A percentile compares a stretch with the other conserved stretches of the same genome.
Conservation (phyloP, 2,329 filamentous ascomycete genomes). For the Phaeosphaeriaceae sp. region DNA sequence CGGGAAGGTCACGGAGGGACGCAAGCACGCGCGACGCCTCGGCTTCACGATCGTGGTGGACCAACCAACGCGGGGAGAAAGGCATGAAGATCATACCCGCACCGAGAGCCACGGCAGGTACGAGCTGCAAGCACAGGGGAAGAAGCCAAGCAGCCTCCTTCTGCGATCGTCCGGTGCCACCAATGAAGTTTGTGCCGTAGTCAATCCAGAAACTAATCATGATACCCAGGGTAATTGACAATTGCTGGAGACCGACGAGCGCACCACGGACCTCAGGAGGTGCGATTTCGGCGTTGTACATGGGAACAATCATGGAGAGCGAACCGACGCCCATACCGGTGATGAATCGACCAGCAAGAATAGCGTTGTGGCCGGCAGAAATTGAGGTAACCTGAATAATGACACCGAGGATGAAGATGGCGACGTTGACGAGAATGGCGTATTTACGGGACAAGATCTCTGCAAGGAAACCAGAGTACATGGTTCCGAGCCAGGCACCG, state of each 20-base stretch:
- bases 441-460: slow-evolving; percentile 73
- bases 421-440: slow-evolving; percentile 69
- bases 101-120: slow-evolving; percentile 70
- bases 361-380: slow-evolving; percentile 61
- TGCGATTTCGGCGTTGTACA: slow-evolving; percentile 53
- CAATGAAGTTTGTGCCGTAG: slow-evolving; percentile 52
- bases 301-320: slow-evolving; percentile 70
- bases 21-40: slow-evolving; percentile 71
- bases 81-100: slow-evolving; percentile 80
- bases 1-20: slow-evolving; percentile 65
- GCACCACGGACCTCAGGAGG: slow-evolving; percentile 70
- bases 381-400: slow-evolving; percentile 68
- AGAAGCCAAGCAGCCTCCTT: slow-evolving; percentile 75
- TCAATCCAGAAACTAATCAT: slow-evolving; percentile 63
- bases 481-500: slow-evolving; percentile 75
- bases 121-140: slow-evolving; percentile 73
- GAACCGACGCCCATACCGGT: slow-evolving; percentile 74
- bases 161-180: slow-evolving; percentile 65
- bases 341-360: slow-evolving; percentile 75
- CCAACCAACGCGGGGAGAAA: slow-evolving; percentile 77
- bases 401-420: slow-evolving; percentile 73
- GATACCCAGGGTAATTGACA: slow-evolving; percentile 69
- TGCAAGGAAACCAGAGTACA: slow-evolving; percentile 73
- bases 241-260: slow-evolving; percentile 67
- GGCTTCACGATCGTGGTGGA: slow-evolving; percentile 71